Evolutionary conservation across 768 basidiomycete species (phyloP).

Genomic region (Chalciporus sphaerocephalus): DNA sequence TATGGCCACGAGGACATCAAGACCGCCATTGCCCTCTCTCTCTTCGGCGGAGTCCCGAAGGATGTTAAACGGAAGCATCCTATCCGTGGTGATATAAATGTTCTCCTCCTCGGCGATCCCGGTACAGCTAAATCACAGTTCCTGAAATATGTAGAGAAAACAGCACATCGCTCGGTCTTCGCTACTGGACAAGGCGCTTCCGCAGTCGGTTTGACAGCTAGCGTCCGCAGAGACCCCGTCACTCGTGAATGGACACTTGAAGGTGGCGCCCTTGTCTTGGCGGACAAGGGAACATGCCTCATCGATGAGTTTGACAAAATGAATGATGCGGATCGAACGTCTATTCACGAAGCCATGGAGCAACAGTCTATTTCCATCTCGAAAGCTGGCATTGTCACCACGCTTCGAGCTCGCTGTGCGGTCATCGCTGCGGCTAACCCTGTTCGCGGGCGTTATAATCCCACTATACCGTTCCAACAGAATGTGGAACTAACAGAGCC

Average conservation of each 20-base stretch:
- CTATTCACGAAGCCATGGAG: constrained; percentile 99
- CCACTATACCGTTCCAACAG: constrained; percentile 96
- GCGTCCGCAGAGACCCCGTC: constrained; percentile 96
- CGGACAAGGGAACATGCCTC: constrained; percentile 95
- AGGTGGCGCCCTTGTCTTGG: constrained; percentile 96
- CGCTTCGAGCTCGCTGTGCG: constrained; percentile 93
- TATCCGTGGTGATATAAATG: constrained; percentile 96
- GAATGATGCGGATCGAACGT: constrained; percentile 97
- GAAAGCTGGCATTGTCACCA: constrained; percentile 98
- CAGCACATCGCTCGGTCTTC: constrained; percentile 94
- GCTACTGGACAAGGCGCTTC: constrained; percentile 98
- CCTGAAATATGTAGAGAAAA: constrained; percentile 98
- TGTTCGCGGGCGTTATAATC: constrained; percentile 94
- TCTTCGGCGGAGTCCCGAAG: constrained; percentile 92
- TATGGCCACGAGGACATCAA: constrained; percentile 99
- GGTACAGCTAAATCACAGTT: constrained; percentile 99
- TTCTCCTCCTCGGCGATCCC: constrained; percentile 93
- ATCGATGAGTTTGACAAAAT: constrained; percentile 99
- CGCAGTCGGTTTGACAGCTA: constrained; percentile 97
- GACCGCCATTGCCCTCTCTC: constrained; percentile 90
- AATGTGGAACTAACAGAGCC: constrained; percentile 99
- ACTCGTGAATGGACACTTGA: constrained; percentile 98
- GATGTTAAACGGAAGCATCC: constrained; percentile 96
- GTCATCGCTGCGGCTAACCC: constrained; percentile 99
- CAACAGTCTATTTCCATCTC: constrained; percentile 99